These are phyloP conservation scores for Sclerospora graminicola DNA, from an alignment of 352 stramenopile species.

Conservation along the genomic window DNA sequence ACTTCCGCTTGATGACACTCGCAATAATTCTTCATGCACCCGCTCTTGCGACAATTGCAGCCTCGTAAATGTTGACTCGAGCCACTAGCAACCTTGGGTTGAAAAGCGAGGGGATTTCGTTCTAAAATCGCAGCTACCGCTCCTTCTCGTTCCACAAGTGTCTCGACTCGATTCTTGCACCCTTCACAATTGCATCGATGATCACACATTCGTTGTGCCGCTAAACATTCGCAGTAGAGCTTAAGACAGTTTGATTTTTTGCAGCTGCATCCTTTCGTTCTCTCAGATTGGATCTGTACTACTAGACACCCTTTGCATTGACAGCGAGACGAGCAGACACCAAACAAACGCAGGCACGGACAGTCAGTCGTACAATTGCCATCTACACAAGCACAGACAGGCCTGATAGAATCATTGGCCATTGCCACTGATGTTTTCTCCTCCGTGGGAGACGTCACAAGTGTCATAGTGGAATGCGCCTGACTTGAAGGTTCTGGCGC, in stretches of 20 bases:
- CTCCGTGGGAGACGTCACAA: slow-evolving; percentile 10
- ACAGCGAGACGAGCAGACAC: slow-evolving; percentile 25
- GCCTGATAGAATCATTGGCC: slow-evolving; percentile 4
- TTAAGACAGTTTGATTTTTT: slow-evolving; percentile 98
- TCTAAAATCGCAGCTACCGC: slow-evolving; percentile 86
- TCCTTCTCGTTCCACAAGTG: slow-evolving; percentile 50
- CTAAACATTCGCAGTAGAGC: slow-evolving; percentile 84
- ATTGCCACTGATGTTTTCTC: slow-evolving; percentile 12
- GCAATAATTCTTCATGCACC: slow-evolving; percentile 97
- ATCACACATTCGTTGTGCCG: slow-evolving; percentile 56
- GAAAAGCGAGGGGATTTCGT: slow-evolving; percentile 90
- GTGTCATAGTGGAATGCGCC: not conserved
- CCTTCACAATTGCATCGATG: slow-evolving; percentile 67
- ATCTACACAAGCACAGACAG: slow-evolving; percentile 25
- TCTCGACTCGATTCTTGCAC: slow-evolving; percentile 63
- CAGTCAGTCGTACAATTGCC: slow-evolving; percentile 34
- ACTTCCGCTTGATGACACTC: slow-evolving; percentile 92
- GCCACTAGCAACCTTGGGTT: slow-evolving; percentile 87
- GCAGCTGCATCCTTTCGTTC: slow-evolving; percentile 86
- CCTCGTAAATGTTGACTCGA: slow-evolving; percentile 84
- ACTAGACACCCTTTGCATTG: slow-evolving; percentile 35
- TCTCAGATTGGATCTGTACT: slow-evolving; percentile 24
- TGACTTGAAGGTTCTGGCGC: not conserved
- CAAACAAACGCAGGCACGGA: slow-evolving; percentile 32
- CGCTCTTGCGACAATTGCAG: slow-evolving; percentile 93